phyloP scores from a whole-genome alignment of 139 green algal species.

The Asterochloris sp. region DNA sequence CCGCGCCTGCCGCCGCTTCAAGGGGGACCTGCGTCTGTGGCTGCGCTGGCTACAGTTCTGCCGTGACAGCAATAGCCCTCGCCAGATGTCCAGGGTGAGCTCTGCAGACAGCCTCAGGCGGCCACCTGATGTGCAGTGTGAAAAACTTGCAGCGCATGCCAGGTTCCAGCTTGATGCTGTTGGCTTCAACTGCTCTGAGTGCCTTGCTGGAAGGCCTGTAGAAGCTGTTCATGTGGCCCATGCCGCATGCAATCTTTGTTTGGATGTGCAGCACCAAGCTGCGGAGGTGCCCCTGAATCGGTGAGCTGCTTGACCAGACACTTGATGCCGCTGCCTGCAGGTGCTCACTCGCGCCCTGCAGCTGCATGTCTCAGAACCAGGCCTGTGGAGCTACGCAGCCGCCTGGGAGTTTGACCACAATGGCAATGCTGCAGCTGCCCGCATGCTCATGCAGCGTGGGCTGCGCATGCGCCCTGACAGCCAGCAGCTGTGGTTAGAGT shows the following conservation, averaged over 20 bases:
- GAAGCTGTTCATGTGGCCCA: no score
- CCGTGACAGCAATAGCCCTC: conserved; percentile 46
- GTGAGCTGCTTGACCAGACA: neutral
- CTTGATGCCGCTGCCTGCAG: conserved; percentile 25
- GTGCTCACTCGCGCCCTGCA: conserved; percentile 77
- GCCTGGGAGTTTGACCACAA: conserved; percentile 86
- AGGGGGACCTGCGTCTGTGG: conserved; percentile 85
- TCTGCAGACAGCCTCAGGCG: neutral
- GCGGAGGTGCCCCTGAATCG: neutral
- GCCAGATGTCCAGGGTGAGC: conserved; percentile 57
- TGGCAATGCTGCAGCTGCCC: conserved; percentile 69
- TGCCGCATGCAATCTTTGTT: neutral
- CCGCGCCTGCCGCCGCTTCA: conserved; percentile 82
- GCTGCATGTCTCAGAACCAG: conserved; percentile 74
- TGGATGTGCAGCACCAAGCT: neutral
- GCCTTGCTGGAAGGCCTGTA: no score
- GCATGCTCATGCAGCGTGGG: conserved; percentile 90
- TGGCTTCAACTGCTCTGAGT: no score
- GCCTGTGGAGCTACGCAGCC: conserved; percentile 87
- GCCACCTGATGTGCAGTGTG: neutral
- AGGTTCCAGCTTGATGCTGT: neutral
- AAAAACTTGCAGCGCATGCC: neutral
- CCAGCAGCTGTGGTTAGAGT: conserved; percentile 81
- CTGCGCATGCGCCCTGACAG: conserved; percentile 70
- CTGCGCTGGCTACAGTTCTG: conserved; percentile 80